Conservation (phyloP, 2,329 filamentous ascomycete genomes). For the Epichloe amarillans region DNA sequence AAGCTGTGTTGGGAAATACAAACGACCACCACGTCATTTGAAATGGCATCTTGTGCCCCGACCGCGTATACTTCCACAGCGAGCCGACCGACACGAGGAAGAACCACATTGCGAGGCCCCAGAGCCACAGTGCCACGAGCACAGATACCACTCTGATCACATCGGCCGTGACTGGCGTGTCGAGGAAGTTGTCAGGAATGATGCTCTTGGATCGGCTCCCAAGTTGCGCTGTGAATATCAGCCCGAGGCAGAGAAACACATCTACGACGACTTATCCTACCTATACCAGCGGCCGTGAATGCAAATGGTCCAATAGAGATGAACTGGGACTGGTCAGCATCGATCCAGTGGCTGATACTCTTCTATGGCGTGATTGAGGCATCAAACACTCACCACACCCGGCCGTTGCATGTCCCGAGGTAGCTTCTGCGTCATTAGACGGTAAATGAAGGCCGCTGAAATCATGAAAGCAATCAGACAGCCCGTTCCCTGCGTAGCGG, state of each 20-base stretch:
- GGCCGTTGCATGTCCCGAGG: slow-evolving; percentile 63
- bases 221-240: slow-evolving; percentile 22
- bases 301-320: slow-evolving; percentile 68
- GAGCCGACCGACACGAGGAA: slow-evolving; percentile 69
- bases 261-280: background rate
- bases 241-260: background rate
- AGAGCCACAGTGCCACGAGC: slow-evolving; percentile 64
- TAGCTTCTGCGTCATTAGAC: slow-evolving; percentile 78
- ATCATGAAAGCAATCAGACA: slow-evolving; percentile 59
- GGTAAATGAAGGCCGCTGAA: slow-evolving; percentile 71
- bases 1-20: slow-evolving; percentile 66
- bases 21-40: slow-evolving; percentile 82
- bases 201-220: slow-evolving; percentile 29
- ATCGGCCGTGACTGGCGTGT: slow-evolving; percentile 26
- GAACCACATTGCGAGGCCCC: slow-evolving; percentile 75
- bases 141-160: slow-evolving; percentile 36
- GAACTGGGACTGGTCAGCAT: slow-evolving; percentile 34
- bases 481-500: slow-evolving; percentile 40
- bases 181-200: slow-evolving; percentile 29
- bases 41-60: slow-evolving; percentile 51
- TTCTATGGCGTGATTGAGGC: too few relatives aligned
- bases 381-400: slow-evolving; percentile 45
- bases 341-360: background rate
- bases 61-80: slow-evolving; percentile 51
- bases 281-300: slow-evolving; percentile 35